Conservation (phyloP, 306 rosid species). For the Corylus avellana region DNA sequence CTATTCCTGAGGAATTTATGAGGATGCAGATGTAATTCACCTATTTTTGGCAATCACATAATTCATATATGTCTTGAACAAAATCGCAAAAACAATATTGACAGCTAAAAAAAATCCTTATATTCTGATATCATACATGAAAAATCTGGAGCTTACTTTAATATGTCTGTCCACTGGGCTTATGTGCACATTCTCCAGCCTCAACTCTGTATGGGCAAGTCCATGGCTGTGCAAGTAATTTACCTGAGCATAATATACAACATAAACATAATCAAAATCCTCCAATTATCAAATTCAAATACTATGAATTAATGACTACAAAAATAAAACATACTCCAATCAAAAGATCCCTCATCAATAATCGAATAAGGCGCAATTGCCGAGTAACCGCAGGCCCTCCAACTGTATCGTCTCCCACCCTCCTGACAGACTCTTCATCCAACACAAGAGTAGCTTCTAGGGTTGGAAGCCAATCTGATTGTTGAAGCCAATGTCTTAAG, state of each 20-base stretch:
- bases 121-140: constrained; percentile 10
- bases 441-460: constrained; percentile 96
- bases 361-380: constrained; percentile 72
- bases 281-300: constrained; percentile 7
- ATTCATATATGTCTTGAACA: background rate
- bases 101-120: background rate
- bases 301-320: constrained; percentile 6
- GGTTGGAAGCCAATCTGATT: constrained; percentile 97
- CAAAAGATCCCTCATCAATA: constrained; percentile 96
- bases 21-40: background rate
- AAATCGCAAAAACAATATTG: background rate
- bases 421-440: constrained; percentile 92
- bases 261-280: constrained; percentile 31
- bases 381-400: constrained; percentile 97
- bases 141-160: constrained; percentile 63
- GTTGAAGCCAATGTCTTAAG: constrained; percentile 95
- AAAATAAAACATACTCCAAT: constrained; percentile 64
- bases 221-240: constrained; percentile 98
- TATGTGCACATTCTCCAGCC: constrained; percentile 91
- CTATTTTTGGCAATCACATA: background rate
- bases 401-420: constrained; percentile 80
- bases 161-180: constrained; percentile 97
- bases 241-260: constrained; percentile 54
- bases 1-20: background rate
- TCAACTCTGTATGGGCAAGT: constrained; percentile 95